Evolutionary conservation across 108 stramenopile genomes (phyloP).

Genomic region (Cylindrotheca fusiformis): DNA sequence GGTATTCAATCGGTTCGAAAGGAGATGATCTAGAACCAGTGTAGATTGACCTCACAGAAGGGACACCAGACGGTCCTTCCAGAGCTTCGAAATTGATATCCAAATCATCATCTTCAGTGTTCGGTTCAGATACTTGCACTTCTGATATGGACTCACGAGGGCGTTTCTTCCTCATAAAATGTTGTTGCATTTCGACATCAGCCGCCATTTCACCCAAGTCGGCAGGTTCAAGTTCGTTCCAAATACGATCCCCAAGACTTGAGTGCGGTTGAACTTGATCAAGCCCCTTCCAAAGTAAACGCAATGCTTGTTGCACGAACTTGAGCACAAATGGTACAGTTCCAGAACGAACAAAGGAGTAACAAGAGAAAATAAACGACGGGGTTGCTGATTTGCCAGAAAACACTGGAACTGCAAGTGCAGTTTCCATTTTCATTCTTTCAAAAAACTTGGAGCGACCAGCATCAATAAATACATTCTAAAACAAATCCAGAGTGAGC

Average conservation of each 20-base stretch:
- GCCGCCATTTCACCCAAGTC: slow-evolving; percentile 93
- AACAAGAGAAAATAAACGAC: slow-evolving; percentile 75
- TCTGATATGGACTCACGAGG: slow-evolving; percentile 36
- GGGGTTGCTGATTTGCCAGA: slow-evolving; percentile 59
- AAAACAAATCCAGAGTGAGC: background rate
- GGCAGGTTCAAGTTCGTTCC: slow-evolving; percentile 78
- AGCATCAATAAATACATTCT: slow-evolving; percentile 64
- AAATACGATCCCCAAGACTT: slow-evolving; percentile 63
- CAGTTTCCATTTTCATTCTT: slow-evolving; percentile 65
- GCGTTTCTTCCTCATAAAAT: slow-evolving; percentile 77
- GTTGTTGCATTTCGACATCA: slow-evolving; percentile 89
- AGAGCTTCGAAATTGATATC: slow-evolving; percentile 8
- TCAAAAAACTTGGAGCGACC: slow-evolving; percentile 52
- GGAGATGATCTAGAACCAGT: slow-evolving; percentile 16
- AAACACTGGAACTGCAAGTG: slow-evolving; percentile 80
- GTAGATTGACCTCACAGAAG: slow-evolving; percentile 26
- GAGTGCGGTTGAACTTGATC: slow-evolving; percentile 75
- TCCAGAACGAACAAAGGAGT: slow-evolving; percentile 68
- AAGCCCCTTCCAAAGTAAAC: slow-evolving; percentile 76
- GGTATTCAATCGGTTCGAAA: background rate
- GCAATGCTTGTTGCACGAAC: slow-evolving; percentile 87
- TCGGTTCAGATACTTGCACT: background rate
- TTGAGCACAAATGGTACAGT: slow-evolving; percentile 83
- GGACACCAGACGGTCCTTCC: too few species aligned
- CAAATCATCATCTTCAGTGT: slow-evolving; percentile 12